A percentile compares a stretch with the other conserved stretches of the same genome.
Conservation (phyloP, 257 asterid genomes). For the Solanum virginianum region DNA sequence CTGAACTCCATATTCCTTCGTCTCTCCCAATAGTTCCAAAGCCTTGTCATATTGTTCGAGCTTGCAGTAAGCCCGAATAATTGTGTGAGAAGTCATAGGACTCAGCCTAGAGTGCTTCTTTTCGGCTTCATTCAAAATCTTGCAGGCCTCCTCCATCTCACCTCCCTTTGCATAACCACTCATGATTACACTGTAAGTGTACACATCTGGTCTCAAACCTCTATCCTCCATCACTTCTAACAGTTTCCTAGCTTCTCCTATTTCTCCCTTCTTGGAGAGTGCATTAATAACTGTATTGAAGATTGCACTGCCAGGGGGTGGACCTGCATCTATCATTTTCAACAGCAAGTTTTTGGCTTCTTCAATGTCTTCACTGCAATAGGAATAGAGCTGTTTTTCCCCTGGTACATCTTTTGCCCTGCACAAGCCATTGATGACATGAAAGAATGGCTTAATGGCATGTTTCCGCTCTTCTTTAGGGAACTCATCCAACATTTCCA, state of each 20-base stretch:
- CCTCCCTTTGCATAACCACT: too few relatives aligned
- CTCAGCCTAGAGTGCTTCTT: conserved; percentile 47
- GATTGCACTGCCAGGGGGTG: too few relatives aligned
- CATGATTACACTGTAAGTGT: too few relatives aligned
- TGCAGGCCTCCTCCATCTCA: conserved; percentile 62
- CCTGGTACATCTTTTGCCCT: conserved; percentile 41
- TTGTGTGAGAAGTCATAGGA: conserved; percentile 47
- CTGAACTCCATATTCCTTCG: conserved; percentile 52
- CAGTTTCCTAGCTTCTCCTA: too few relatives aligned
- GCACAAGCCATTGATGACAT: conserved; percentile 50
- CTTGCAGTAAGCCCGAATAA: conserved; percentile 76
- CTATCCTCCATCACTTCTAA: too few relatives aligned
- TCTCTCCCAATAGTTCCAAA: conserved; percentile 45
- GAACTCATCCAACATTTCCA: conserved; percentile 45
- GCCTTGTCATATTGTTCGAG: conserved; percentile 75
- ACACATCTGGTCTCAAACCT: too few relatives aligned
- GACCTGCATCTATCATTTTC: too few relatives aligned
- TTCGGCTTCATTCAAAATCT: conserved; percentile 59
- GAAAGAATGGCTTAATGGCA: conserved; percentile 46
- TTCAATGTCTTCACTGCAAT: conserved; percentile 29
- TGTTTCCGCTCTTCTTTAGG: too few relatives aligned
- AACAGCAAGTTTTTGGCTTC: conserved; percentile 53
- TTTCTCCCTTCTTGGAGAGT: too few relatives aligned
- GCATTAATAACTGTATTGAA: too few relatives aligned
- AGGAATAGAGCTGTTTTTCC: background rate